Conservation (phyloP, 164 flowering plant genomes). For the Piper betle region DNA sequence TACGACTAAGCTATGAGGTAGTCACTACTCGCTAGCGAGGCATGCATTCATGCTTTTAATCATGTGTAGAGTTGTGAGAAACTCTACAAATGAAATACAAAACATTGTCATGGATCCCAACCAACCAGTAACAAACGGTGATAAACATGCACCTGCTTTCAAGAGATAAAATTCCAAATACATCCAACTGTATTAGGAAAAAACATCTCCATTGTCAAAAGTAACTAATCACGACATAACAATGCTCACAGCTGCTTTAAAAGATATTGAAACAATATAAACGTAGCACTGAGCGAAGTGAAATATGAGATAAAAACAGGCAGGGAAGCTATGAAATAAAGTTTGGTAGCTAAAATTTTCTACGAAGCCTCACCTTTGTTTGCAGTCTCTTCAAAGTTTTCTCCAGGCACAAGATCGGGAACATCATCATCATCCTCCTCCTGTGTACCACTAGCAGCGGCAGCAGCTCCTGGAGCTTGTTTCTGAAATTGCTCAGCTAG, state of each 20-base stretch:
- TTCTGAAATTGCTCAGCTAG: slow-evolving; percentile 64
- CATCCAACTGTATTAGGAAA: background rate
- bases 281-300: background rate
- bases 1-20: too few species aligned
- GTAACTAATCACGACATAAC: background rate
- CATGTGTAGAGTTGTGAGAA: too few species aligned
- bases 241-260: background rate
- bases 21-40: too few species aligned
- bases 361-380: slow-evolving; percentile 21
- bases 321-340: slow-evolving; percentile 1
- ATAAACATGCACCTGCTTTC: background rate
- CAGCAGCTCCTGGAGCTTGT: slow-evolving; percentile 27
- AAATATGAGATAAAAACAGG: background rate
- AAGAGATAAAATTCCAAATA: background rate
- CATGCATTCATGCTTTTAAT: too few species aligned
- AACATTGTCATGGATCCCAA: too few species aligned
- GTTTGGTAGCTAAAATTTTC: background rate
- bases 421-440: slow-evolving; percentile 57
- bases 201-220: background rate
- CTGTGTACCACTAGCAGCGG: slow-evolving; percentile 16
- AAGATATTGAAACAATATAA: background rate
- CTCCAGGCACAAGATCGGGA: slow-evolving; percentile 46
- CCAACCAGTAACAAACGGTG: background rate
- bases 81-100: too few species aligned
- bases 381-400: slow-evolving; percentile 48